Percentiles rank a stretch among this genome's conserved stretches.
These are phyloP conservation scores for Malania oleifera DNA, from an alignment of 164 flowering plant genomes.

Conservation along the genomic window DNA sequence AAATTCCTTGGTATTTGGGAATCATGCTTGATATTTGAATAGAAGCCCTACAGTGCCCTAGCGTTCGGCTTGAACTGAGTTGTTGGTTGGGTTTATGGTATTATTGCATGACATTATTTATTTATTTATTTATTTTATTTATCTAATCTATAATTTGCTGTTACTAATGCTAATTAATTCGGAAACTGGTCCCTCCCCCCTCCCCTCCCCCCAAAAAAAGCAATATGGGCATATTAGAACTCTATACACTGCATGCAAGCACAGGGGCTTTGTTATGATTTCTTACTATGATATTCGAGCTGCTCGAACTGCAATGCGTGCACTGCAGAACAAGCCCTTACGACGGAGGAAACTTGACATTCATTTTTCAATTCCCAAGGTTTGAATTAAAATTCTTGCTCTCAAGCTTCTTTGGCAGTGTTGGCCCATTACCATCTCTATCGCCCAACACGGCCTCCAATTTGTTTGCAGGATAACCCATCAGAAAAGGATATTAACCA, in stretches of 20 bases:
- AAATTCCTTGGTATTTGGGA: too few species aligned
- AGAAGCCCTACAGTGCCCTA: too few species aligned
- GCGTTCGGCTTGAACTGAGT: too few species aligned
- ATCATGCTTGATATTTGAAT: too few species aligned
- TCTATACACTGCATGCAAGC: constrained; percentile 55
- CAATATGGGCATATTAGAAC: constrained; percentile 56
- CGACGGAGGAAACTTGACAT: constrained; percentile 6
- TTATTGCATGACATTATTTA: too few species aligned
- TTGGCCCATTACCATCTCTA: not conserved
- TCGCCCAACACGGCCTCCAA: not conserved
- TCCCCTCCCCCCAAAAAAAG: too few species aligned
- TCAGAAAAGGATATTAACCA: constrained; percentile 9
- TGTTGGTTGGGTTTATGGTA: too few species aligned
- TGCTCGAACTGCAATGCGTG: constrained; percentile 8
- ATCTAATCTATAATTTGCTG: not conserved
- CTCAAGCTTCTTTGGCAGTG: not conserved
- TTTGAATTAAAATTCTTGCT: not conserved
- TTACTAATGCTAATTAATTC: not conserved
- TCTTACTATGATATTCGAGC: constrained; percentile 18
- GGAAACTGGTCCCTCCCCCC: constrained; percentile 1
- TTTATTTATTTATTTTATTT: not conserved
- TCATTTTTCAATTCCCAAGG: constrained; percentile 9
- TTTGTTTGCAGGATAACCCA: constrained; percentile 7
- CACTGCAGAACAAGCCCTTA: constrained; percentile 3
- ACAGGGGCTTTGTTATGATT: constrained; percentile 59